These are phyloP conservation scores for Melampsora americana DNA, from an alignment of 1,284 basidiomycete genomes.

Conservation along the genomic window DNA sequence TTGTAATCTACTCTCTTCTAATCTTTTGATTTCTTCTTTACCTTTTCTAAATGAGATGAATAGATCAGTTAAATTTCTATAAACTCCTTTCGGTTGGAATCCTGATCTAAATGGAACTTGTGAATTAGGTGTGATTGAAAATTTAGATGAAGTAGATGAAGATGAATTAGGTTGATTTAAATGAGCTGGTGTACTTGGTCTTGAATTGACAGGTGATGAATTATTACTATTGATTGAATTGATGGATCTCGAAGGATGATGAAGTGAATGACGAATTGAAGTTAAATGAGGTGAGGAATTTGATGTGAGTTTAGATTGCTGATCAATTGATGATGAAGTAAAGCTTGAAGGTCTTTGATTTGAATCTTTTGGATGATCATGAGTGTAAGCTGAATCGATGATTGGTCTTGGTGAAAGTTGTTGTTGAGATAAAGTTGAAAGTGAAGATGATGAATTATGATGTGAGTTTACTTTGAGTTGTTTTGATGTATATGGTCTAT, in stretches of 20 bases:
- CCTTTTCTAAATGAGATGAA: conserved; percentile 63
- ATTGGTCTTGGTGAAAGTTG: neutral
- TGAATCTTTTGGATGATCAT: too few species aligned
- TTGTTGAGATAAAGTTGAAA: neutral
- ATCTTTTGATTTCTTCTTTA: conserved; percentile 29
- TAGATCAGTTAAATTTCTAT: conserved; percentile 69
- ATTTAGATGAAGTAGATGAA: conserved; percentile 52
- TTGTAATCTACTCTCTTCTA: conserved; percentile 30
- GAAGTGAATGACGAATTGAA: neutral
- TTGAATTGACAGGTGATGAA: conserved; percentile 21
- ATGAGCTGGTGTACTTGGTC: neutral
- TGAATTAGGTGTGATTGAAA: too few species aligned
- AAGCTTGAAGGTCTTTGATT: conserved; percentile 3
- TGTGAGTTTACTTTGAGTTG: neutral
- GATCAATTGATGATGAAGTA: neutral
- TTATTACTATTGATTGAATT: neutral
- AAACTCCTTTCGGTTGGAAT: conserved; percentile 75
- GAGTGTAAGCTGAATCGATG: too few species aligned
- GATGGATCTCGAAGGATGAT: neutral
- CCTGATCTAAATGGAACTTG: conserved; percentile 69
- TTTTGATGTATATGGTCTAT: conserved; percentile 1
- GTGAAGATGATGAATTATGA: neutral
- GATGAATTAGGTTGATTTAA: conserved; percentile 46
- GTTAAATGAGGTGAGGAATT: neutral
- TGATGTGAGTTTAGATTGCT: neutral